These are phyloP conservation scores for Dryadomyces quercivorus DNA, from an alignment of 2,329 filamentous ascomycete species.

Conservation along the genomic window DNA sequence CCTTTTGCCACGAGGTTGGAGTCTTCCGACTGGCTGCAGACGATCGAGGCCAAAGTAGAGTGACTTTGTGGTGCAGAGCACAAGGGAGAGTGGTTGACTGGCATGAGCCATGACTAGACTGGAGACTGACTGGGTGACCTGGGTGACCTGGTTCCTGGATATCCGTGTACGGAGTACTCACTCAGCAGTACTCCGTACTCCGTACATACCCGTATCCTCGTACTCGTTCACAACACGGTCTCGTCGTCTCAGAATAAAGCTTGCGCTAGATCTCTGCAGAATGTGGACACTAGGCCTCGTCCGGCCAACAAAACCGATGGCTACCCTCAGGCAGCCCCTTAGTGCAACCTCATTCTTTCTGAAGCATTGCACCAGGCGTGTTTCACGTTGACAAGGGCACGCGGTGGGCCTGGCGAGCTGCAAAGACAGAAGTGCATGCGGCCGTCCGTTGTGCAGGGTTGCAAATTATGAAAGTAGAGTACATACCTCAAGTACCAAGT, in stretches of 20 bases:
- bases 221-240: no score
- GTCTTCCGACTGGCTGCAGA: not conserved
- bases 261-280: not conserved
- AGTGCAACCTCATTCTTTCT: conserved; percentile 21
- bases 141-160: no score
- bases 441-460: not conserved
- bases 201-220: no score
- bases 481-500: no score
- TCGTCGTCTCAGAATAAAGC: no score
- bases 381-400: conserved; percentile 32
- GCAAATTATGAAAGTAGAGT: no score
- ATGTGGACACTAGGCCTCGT: not conserved
- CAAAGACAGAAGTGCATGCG: not conserved
- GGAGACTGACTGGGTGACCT: no score
- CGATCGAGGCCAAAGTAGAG: not conserved
- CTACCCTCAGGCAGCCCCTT: not conserved
- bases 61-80: no score
- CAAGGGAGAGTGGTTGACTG: no score
- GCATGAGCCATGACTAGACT: no score
- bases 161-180: no score
- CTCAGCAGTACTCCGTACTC: no score
- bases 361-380: conserved; percentile 37
- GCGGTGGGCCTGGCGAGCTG: not conserved
- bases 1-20: not conserved
- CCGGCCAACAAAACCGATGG: not conserved